A percentile compares a stretch with the other conserved stretches of the same genome.
phyloP scores from a whole-genome alignment of 805 yeast species.

The Saccharomycopsis lassenensis region DNA sequence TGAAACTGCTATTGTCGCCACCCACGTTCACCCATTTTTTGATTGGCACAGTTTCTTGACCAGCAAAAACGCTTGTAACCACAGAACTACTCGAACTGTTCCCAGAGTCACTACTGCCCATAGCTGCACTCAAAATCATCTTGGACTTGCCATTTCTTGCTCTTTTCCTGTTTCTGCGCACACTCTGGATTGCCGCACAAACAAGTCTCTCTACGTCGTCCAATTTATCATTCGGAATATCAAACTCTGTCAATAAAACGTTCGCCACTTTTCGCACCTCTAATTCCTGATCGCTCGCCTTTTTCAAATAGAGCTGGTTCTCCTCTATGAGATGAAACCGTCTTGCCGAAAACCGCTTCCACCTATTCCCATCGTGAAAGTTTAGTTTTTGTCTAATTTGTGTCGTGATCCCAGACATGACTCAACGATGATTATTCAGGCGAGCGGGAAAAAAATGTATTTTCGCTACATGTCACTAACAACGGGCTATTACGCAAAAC shows the following conservation, averaged over 20 bases:
- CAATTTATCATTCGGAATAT: constrained; percentile 45
- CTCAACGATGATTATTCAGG: background rate
- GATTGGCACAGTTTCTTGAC: no score
- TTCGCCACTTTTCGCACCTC: constrained; percentile 72
- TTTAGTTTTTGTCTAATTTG: constrained; percentile 41
- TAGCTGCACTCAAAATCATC: no score
- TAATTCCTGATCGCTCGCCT: constrained; percentile 89
- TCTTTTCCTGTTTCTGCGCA: constrained; percentile 75
- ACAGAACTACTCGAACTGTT: no score
- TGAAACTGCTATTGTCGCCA: no score
- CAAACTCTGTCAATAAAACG: constrained; percentile 66
- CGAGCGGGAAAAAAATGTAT: constrained; percentile 1
- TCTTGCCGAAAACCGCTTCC: constrained; percentile 89
- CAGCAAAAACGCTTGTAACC: no score
- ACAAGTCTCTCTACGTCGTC: constrained; percentile 83
- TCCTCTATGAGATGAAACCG: constrained; percentile 72
- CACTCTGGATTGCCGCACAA: constrained; percentile 88
- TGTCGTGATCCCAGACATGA: constrained; percentile 29
- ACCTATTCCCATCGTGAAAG: constrained; percentile 69
- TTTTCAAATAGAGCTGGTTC: constrained; percentile 47
- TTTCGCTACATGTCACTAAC: background rate
- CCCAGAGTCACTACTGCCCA: no score
- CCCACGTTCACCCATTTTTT: no score
- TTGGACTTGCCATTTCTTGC: no score
- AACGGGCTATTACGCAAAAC: background rate